Evolutionary conservation across 1,139 yeast genomes (phyloP).

Genomic region (Saccharomyces hybrid): DNA sequence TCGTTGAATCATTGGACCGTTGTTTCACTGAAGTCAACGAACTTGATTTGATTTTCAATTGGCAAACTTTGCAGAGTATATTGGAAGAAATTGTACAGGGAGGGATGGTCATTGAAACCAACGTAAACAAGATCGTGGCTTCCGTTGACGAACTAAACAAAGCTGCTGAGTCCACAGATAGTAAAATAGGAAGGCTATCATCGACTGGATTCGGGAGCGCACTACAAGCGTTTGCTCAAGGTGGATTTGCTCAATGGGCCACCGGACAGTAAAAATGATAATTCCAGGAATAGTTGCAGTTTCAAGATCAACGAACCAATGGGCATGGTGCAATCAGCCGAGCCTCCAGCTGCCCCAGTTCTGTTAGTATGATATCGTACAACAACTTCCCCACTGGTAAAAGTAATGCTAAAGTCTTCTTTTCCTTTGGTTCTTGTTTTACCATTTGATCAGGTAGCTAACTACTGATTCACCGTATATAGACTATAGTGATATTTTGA

Average conservation of each 20-base stretch:
- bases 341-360: neutral
- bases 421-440: neutral
- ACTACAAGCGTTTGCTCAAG: slow-evolving; percentile 28
- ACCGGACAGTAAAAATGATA: slow-evolving; percentile 21
- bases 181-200: slow-evolving; percentile 14
- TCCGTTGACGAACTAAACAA: slow-evolving; percentile 44
- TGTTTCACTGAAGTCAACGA: slow-evolving; percentile 95
- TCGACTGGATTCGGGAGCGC: slow-evolving; percentile 24
- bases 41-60: slow-evolving; percentile 88
- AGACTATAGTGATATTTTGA: too few species aligned
- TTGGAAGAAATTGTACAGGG: slow-evolving; percentile 91
- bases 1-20: slow-evolving; percentile 87
- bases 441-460: neutral
- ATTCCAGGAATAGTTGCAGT: neutral
- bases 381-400: too few species aligned
- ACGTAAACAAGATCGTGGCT: slow-evolving; percentile 71
- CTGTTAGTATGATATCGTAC: neutral
- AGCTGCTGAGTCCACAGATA: slow-evolving; percentile 23
- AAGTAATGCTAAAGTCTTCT: neutral
- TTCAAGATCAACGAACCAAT: neutral
- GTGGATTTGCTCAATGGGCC: slow-evolving; percentile 31
- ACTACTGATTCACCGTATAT: too few species aligned
- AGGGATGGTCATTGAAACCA: slow-evolving; percentile 97
- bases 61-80: slow-evolving; percentile 93
- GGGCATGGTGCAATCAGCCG: neutral